A percentile compares a stretch with the other conserved stretches of the same genome.
These are phyloP conservation scores for Pyrenochaeta sp. DNA, from an alignment of 2,329 filamentous ascomycete genomes.

Conservation along the genomic window DNA sequence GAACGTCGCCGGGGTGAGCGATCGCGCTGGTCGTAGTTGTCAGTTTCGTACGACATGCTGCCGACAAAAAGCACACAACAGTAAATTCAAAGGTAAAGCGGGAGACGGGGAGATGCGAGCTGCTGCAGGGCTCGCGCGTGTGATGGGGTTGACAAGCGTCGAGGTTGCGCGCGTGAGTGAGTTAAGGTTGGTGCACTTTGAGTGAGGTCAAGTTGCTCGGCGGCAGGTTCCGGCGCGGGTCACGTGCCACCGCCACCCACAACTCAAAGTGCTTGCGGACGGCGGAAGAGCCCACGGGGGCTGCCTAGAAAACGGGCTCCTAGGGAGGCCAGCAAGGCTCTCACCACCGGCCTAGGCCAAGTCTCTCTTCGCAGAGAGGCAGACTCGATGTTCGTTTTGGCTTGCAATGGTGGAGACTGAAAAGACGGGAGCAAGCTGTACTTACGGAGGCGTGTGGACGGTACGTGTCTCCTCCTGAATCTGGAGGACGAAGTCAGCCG, in stretches of 20 bases:
- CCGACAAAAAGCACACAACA: slow-evolving; percentile 17
- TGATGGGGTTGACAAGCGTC: slow-evolving; percentile 34
- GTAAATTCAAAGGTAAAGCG: slow-evolving; percentile 14
- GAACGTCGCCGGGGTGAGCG: slow-evolving; percentile 75
- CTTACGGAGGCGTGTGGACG: slow-evolving; percentile 36
- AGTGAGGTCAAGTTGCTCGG: slow-evolving; percentile 30
- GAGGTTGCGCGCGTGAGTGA: slow-evolving; percentile 33
- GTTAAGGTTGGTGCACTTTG: slow-evolving; percentile 20
- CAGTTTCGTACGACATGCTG: slow-evolving; percentile 50
- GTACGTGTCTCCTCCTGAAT: slow-evolving; percentile 32
- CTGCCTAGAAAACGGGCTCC: slow-evolving; percentile 6
- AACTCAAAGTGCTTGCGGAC: slow-evolving; percentile 1
- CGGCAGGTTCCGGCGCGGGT: slow-evolving; percentile 24
- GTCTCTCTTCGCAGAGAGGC: background rate
- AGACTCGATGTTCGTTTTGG: slow-evolving; percentile 1
- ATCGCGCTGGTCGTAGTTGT: slow-evolving; percentile 51
- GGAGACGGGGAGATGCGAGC: slow-evolving; percentile 19
- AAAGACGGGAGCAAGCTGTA: slow-evolving; percentile 16
- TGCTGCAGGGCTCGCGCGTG: slow-evolving; percentile 27
- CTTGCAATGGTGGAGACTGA: slow-evolving; percentile 3
- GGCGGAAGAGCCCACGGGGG: background rate
- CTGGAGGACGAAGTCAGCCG: slow-evolving; percentile 32
- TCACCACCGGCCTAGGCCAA: background rate
- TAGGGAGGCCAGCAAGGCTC: background rate
- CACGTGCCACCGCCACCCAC: slow-evolving; percentile 19